A percentile compares a stretch with the other conserved stretches of the same genome.
phyloP scores from a whole-genome alignment of 1,284 basidiomycete genomes.

The Trametes hirsuta region DNA sequence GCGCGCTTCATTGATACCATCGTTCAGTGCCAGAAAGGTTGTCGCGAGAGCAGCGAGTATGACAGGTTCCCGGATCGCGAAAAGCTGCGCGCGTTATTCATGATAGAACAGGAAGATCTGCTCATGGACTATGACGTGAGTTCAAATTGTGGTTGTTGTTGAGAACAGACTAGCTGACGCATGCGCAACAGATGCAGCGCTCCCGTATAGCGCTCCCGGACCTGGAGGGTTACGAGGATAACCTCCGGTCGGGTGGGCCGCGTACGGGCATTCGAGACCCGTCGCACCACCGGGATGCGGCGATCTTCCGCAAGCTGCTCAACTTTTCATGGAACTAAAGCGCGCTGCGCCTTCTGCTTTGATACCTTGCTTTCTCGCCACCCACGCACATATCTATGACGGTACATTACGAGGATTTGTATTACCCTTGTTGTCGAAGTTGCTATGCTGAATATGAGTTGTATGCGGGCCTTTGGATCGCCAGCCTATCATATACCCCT shows the following conservation, averaged over 20 bases:
- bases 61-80: conserved; percentile 43
- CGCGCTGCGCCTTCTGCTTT: conserved; percentile 16
- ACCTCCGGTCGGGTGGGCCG: conserved; percentile 14
- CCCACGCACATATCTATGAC: conserved; percentile 29
- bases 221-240: conserved; percentile 28
- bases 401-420: conserved; percentile 32
- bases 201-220: conserved; percentile 48
- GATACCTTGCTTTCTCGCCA: conserved; percentile 30
- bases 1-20: conserved; percentile 75
- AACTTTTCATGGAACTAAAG: conserved; percentile 34
- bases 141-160: background rate
- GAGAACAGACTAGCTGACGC: background rate
- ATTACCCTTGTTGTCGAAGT: conserved; percentile 29
- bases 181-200: conserved; percentile 54
- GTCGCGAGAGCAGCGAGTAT: conserved; percentile 60
- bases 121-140: conserved; percentile 70
- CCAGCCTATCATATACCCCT: conserved; percentile 13
- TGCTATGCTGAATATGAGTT: conserved; percentile 32
- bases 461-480: conserved; percentile 25
- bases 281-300: conserved; percentile 28
- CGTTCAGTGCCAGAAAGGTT: conserved; percentile 73
- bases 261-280: conserved; percentile 27
- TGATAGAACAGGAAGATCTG: conserved; percentile 40
- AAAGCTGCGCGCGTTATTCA: conserved; percentile 53
- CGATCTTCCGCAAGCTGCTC: conserved; percentile 33